Evolutionary conservation across 169 alveolate species (phyloP), one percentile per base, ranked within the genome.

Genomic region (Eimeria acervulina): DNA sequence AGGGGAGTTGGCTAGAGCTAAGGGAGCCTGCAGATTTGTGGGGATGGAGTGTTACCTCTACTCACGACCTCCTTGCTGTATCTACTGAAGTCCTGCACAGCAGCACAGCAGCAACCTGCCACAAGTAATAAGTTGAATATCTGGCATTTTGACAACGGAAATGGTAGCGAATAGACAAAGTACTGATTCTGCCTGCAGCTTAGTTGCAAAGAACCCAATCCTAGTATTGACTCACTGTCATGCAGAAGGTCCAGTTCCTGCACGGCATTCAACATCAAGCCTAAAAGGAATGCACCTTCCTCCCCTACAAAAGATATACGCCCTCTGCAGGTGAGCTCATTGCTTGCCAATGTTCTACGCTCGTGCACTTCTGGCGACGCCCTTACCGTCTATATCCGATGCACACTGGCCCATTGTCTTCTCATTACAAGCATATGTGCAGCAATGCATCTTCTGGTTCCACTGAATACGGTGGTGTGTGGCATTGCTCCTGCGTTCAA

Each of bases 21-120:
- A 28, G 6, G 42, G 42, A 44, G 40, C 44, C 66, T n/a, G 66
- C 36, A 78, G 88, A 78, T 42, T 78, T 17, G 3, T 13, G 8
- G 26, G 13, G 19, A 36, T 36, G 15, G 38, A 12, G 28, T 19
- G 66, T 66, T 42, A 44, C 42, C 13, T 66, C 66, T 26, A 78
- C 88, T 78, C 40, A 78, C 88, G 61, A 78, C 66, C 88, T 78
- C 2, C 88, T 78, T 78, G 88, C 88, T 78, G 66, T 78, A 78
- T 78, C 88, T 42, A 31, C 68, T 23, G 28, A 78, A 78, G 44
- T 78, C 88, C 88, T 78, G 88, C 23, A n/a, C 1, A 26, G 88
- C 88, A 78, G 68, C 33, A 8, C 88, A 78, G 88, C 88, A 78
- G 88, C 33, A 47, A 40, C 28, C 66, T 78, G 88, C 88, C 40